Percentiles rank a stretch among this genome's conserved stretches.
Evolutionary conservation across 371 early-diverging fungal genomes (phyloP).

Genomic region (Mortierella sp.): DNA sequence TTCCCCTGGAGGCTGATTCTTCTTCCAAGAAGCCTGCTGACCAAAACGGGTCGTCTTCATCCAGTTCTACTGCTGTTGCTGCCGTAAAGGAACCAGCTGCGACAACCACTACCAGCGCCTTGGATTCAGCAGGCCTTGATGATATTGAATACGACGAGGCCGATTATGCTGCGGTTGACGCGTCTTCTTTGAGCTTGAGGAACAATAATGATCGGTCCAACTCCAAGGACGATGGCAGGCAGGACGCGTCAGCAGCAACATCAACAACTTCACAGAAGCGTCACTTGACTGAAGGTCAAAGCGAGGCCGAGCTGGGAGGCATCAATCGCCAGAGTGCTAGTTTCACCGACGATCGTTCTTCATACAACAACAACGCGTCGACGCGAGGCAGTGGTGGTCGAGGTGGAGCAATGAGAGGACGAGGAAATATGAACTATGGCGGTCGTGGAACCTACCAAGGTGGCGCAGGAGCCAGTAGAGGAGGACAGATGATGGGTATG

Average conservation of each 20-base stretch:
- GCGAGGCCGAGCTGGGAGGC: conserved; percentile 16
- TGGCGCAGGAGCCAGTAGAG: conserved; percentile 16
- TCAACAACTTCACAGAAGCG: conserved; percentile 1
- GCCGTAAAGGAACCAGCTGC: neutral
- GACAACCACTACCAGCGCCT: neutral
- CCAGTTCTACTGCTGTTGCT: neutral
- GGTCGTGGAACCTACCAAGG: conserved; percentile 36
- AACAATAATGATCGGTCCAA: neutral
- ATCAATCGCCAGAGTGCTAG: conserved; percentile 5
- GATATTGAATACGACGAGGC: neutral
- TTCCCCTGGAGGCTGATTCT: neutral
- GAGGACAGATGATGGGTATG: conserved; percentile 30
- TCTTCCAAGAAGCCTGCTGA: neutral
- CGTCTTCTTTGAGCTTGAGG: neutral
- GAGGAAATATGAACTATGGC: conserved; percentile 20
- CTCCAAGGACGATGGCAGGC: neutral
- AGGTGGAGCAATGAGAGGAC: conserved; percentile 31
- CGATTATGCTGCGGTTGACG: neutral
- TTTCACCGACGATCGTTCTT: conserved; percentile 4
- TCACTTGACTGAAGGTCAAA: neutral
- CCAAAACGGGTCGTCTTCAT: neutral
- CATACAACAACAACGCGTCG: conserved; percentile 16
- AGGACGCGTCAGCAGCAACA: neutral
- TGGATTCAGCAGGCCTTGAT: neutral
- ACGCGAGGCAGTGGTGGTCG: conserved; percentile 23